These are phyloP conservation scores for Talaromyces ruber DNA, from an alignment of 495 filamentous ascomycete genomes.

Conservation along the genomic window DNA sequence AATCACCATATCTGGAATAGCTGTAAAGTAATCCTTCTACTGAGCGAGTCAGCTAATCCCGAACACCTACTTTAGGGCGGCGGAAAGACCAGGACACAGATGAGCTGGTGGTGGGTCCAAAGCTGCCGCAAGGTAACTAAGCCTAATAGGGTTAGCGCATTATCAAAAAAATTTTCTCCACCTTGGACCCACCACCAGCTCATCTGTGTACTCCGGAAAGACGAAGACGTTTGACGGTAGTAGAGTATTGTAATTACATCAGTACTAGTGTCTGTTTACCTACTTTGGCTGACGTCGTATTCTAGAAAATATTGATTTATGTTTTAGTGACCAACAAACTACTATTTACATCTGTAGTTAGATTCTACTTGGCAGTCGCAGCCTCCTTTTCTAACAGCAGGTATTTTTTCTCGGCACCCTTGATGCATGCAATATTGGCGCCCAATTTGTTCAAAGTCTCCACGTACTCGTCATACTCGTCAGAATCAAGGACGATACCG, in stretches of 20 bases:
- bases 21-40: no score
- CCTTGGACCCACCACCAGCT: no score
- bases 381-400: conserved; percentile 33
- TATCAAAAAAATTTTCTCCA: no score
- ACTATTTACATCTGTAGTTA: not conserved
- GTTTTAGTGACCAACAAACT: not conserved
- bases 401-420: conserved; percentile 71
- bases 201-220: no score
- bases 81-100: not conserved
- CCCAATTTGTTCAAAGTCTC: conserved; percentile 97
- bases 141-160: no score
- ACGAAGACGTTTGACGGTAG: no score
- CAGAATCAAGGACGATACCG: conserved; percentile 98
- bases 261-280: not conserved
- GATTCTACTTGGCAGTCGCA: conserved; percentile 2
- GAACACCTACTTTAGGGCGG: not conserved
- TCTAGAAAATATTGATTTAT: not conserved
- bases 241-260: not conserved
- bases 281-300: not conserved
- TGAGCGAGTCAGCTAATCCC: no score
- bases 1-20: no score
- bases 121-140: no score
- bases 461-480: conserved; percentile 86
- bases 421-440: conserved; percentile 84
- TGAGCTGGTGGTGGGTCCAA: no score